Evolutionary conservation across 345 rosid species (phyloP), one percentile per base, ranked within the genome.

Genomic region (Excoecaria agallocha): DNA sequence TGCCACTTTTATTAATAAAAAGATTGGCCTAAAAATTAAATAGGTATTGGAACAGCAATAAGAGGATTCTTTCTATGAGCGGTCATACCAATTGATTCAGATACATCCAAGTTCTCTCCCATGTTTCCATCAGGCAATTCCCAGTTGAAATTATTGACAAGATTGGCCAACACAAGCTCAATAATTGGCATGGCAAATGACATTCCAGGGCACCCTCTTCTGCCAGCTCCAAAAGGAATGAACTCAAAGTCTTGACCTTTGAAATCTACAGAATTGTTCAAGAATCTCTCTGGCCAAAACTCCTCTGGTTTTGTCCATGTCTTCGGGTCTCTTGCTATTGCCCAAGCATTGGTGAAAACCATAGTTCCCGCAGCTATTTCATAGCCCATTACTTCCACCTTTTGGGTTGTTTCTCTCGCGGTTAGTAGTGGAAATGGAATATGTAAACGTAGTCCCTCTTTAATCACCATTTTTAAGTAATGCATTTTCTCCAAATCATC

Each of bases 141-240:
- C 74, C 74, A 70, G 9, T 70, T 30, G 24, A 70, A 57, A 15
- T 15, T 38, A 4, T 70, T 30, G 1, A 70, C 37, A n/a, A 70
- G 65, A 41, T 58, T 57, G 13, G 74, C 74, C 12, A 35, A 12
- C 41, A 30, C 57, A 20, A 70, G 52, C 74, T 55, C 64, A 70
- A 38, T 38, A 12, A 37, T 57, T 0, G 52, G 30, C 12, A 15
- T 43, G 8, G 65, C 35, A 55, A 70, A 55, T 39, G 39, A 20
- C 12, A 57, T 39, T 0, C 52, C 74, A 5, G 66, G 52, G 17
- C 74, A 55, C 8, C 52, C 38, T 43, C 74, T 68, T n/a, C 58
- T 68, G 15, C 74, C 74, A 39, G 52, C 64, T 19, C 74, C 74
- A 41, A 70, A 70, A 1, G 74, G 74, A 8, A 70, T 70, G 39